Evolutionary conservation across 345 rosid genomes (phyloP), one percentile per base, ranked within the genome.

Genomic region (Citropsis articulata): DNA sequence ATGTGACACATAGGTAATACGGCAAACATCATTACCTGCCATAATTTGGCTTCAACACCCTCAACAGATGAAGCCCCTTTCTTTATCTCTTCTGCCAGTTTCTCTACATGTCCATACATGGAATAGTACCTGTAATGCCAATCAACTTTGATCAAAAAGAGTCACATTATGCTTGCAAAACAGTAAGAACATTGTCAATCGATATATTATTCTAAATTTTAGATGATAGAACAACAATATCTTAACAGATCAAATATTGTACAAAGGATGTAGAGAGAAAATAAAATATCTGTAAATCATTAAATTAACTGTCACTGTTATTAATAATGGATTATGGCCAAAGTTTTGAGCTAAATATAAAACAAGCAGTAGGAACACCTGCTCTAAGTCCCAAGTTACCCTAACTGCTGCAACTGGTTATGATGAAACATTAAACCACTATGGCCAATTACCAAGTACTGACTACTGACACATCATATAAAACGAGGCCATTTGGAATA

Each of bases 71-170:
- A 88, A 86, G 98, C 95, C 7, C 98, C 98, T 84, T 91, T 93
- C 90, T 87, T 86, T 69, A 94, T 93, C 81, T 93, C 97, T 85
- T 94, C 97, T 33, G 98, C 98, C 80, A 94, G 85, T 83, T 83
- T 91, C 91, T 90, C 95, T 30, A 94, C 98, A 80, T 94, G 98
- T 35, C 98, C 98, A 61, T 94, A 93, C 98, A 93, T 94, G 83
- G 98, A 93, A 86, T 94, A 93, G 88, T 93, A 94, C 86, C 98
- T 94, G 84, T 40, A 82, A 69, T 65, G 40, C 70, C 66, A 78
- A 57, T 33, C 50, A 77, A 50, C 8, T 75, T 83, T 50, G 2
- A 42, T 30, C 38, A 75, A 72, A 72, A 33, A 76, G 24, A 70
- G 60, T 21, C 55, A 50, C n/a, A 71, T 71, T 71, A 77, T 69